Evolutionary conservation across 2,329 filamentous ascomycete genomes (phyloP), one percentile per base, ranked within the genome.

Genomic region (Neonectria neomacrospora): DNA sequence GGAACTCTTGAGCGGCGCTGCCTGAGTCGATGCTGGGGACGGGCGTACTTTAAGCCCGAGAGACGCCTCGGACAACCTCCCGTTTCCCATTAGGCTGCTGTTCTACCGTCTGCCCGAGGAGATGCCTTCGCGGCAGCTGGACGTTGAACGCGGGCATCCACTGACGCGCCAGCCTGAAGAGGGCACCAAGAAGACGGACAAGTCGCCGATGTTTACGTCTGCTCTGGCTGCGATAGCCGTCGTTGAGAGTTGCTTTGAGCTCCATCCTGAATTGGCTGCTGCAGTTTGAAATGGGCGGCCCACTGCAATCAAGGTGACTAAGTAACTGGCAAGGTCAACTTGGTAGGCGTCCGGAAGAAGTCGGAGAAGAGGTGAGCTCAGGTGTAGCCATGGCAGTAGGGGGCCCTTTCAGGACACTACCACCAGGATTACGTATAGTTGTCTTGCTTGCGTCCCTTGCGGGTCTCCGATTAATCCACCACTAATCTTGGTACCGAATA

Each of bases 81-180:
- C 18, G 0, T 18, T 63, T 10, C 55, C 61, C 11, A 39, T 50
- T 18, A 55, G 54, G 18, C 39, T 52, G 18, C 61, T 55, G 1
- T 58, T 63, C 50, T 54, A 51, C n/a, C 61, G 55, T 28, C 22
- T 63, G 18, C 61, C 61, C 2, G 61, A 63, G 10, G 55, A 63
- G 26, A 59, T 63, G 55, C 61, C 61, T 2, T 10, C 26, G n/a
- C 37, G 28, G 4, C 61, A 63, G 12, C 20, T 16, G 1, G 7
- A 20, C 11, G 18, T 32, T 28, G 5, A 48, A 14, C 28, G 30
- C 5, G 34, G 14, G 2, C 14, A n/a, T 1, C 1, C n/a, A 4
- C 20, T 26, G 42, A 55, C 42, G 14, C 2, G 28, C n/a, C 10
- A 63, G 4, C 48, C 50, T 1, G n/a, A 12, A 1, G 20, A 58